Conservation (phyloP, 2,329 filamentous ascomycete genomes). For the Exophiala sideris region DNA sequence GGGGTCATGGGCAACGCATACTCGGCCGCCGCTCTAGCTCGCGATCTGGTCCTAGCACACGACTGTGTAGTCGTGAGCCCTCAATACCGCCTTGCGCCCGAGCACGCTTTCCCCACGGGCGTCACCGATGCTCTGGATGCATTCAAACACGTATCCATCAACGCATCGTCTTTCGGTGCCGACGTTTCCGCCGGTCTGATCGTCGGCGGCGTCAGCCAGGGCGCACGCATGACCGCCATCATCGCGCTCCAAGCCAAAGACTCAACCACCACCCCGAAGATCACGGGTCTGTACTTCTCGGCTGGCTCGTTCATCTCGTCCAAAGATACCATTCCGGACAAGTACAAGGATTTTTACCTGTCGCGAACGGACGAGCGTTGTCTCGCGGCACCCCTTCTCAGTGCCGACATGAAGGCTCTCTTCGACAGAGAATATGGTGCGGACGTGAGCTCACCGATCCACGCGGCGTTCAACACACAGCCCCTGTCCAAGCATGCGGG, state of each 20-base stretch:
- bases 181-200: conserved; percentile 45
- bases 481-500: conserved; percentile 32
- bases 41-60: conserved; percentile 17
- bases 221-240: conserved; percentile 39
- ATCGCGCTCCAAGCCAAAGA: conserved; percentile 41
- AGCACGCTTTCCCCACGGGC: conserved; percentile 45
- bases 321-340: conserved; percentile 32
- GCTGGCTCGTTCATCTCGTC: conserved; percentile 29
- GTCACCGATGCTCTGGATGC: conserved; percentile 46
- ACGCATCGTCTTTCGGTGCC: conserved; percentile 37
- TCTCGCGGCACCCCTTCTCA: conserved; percentile 35
- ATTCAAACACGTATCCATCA: conserved; percentile 40
- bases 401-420: conserved; percentile 18
- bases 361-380: conserved; percentile 41
- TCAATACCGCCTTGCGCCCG: conserved; percentile 42
- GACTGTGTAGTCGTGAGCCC: conserved; percentile 26
- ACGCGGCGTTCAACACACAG: conserved; percentile 3
- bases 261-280: conserved; percentile 36
- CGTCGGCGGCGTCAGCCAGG: conserved; percentile 48
- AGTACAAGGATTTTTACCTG: conserved; percentile 39
- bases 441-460: conserved; percentile 5
- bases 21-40: conserved; percentile 21
- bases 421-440: conserved; percentile 16
- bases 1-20: conserved; percentile 25
- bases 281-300: conserved; percentile 46